Evolutionary conservation across 2,329 filamentous ascomycete species (phyloP).

Genomic region (Stagonosporopsis vannaccii): DNA sequence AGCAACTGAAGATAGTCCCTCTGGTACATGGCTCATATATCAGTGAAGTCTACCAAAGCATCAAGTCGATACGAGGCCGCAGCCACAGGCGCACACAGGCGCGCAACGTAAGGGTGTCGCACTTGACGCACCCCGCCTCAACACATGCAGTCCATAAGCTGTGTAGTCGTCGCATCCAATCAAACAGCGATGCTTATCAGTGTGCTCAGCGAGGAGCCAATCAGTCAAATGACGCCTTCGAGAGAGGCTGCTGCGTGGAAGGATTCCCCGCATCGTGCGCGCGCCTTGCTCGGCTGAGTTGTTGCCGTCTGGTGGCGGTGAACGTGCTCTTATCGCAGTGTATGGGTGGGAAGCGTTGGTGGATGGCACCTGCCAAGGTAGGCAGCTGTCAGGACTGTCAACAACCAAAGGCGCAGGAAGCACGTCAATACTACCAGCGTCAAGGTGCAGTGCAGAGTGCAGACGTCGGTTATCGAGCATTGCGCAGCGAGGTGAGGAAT

Average conservation of each 20-base stretch:
- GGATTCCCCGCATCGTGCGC: slow-evolving; percentile 12
- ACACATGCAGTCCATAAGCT: slow-evolving; percentile 14
- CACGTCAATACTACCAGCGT: slow-evolving; percentile 1
- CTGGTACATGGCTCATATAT: not conserved
- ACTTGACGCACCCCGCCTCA: slow-evolving; percentile 20
- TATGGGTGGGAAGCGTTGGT: slow-evolving; percentile 7
- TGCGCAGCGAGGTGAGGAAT: not conserved
- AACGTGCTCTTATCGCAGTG: slow-evolving; percentile 17
- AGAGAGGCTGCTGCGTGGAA: slow-evolving; percentile 9
- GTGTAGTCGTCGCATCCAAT: slow-evolving; percentile 8
- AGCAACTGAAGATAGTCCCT: not conserved
- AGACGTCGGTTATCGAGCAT: not conserved
- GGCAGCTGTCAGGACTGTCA: slow-evolving; percentile 8
- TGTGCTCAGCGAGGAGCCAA: slow-evolving; percentile 10
- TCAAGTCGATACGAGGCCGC: slow-evolving; percentile 11
- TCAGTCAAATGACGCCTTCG: slow-evolving; percentile 6
- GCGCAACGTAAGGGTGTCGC: slow-evolving; percentile 14
- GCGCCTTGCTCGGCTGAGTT: slow-evolving; percentile 12
- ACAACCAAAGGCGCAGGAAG: slow-evolving; percentile 4
- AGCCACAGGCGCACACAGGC: slow-evolving; percentile 8
- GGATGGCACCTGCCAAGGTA: slow-evolving; percentile 17
- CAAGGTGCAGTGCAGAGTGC: not conserved
- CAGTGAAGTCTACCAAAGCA: slow-evolving; percentile 4
- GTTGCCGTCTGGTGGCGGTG: slow-evolving; percentile 18
- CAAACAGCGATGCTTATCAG: slow-evolving; percentile 13